A percentile compares a stretch with the other conserved stretches of the same genome.
Evolutionary conservation across 306 rosid species (phyloP).

Genomic region (Castanea sativa): DNA sequence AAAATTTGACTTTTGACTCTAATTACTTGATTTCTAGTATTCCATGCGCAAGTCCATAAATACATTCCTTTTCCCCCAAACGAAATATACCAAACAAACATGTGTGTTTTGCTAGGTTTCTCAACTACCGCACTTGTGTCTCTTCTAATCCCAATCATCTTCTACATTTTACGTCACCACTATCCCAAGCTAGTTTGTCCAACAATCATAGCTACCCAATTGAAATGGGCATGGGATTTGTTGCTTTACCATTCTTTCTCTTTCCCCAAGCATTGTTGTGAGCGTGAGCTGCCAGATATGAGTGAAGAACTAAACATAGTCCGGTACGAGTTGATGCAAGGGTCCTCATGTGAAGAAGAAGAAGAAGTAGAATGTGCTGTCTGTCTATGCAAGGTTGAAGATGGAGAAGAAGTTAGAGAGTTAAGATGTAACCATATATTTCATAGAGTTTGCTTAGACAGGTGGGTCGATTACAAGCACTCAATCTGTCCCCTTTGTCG

Average conservation of each 20-base stretch:
- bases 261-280: slow-evolving; percentile 8
- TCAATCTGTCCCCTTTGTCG: slow-evolving; percentile 54
- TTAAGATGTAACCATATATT: slow-evolving; percentile 41
- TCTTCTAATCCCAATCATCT: neutral
- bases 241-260: slow-evolving; percentile 37
- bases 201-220: slow-evolving; percentile 10
- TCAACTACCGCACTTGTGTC: neutral
- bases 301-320: neutral
- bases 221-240: slow-evolving; percentile 30
- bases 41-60: no score
- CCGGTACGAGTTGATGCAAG: neutral
- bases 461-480: slow-evolving; percentile 28
- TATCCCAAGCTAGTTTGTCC: neutral
- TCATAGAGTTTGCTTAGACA: slow-evolving; percentile 43
- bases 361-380: slow-evolving; percentile 38
- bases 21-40: no score
- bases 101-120: neutral
- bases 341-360: slow-evolving; percentile 6
- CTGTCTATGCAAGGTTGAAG: slow-evolving; percentile 34
- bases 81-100: neutral
- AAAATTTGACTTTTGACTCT: no score
- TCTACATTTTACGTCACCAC: no score
- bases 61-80: no score
- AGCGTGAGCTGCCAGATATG: neutral
- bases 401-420: slow-evolving; percentile 45